Conservation (phyloP, 2,329 filamentous ascomycete species). For the Botrytis tulipae region DNA sequence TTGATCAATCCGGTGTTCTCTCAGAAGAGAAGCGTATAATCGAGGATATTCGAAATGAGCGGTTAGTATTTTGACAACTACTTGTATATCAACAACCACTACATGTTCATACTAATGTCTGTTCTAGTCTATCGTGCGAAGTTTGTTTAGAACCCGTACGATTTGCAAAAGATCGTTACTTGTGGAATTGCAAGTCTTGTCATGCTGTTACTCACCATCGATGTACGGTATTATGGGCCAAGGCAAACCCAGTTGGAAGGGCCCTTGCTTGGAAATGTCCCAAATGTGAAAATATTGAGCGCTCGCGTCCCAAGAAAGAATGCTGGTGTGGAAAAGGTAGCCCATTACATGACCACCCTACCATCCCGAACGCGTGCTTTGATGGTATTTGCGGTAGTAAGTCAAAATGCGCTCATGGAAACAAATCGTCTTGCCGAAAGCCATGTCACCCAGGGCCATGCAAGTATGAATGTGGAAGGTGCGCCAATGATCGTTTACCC, state of each 20-base stretch:
- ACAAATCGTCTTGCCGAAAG: constrained; percentile 13
- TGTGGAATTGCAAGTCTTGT: constrained; percentile 28
- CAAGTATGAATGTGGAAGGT: constrained; percentile 17
- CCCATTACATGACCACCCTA: not conserved
- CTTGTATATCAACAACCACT: not conserved
- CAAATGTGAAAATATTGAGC: not conserved
- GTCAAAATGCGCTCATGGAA: constrained; percentile 22
- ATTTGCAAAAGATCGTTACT: not conserved
- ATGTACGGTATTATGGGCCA: constrained; percentile 19
- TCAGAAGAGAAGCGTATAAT: constrained; percentile 19
- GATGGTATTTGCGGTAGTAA: constrained; percentile 15
- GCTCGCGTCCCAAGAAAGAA: not conserved
- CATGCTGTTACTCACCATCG: constrained; percentile 23
- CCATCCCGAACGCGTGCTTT: constrained; percentile 21
- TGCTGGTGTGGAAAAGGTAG: constrained; percentile 25
- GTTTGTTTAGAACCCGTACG: not conserved
- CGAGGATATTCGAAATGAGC: constrained; percentile 23
- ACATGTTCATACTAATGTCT: not conserved
- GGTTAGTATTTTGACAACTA: constrained; percentile 1
- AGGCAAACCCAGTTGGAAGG: not conserved
- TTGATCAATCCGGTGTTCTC: constrained; percentile 7
- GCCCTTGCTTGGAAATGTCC: constrained; percentile 22
- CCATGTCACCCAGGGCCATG: constrained; percentile 31
- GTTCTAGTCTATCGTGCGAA: not conserved
- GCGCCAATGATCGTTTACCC: not conserved